These are phyloP conservation scores for Phyllosticta capitalensis DNA, from an alignment of 2,329 filamentous ascomycete species.

Conservation along the genomic window DNA sequence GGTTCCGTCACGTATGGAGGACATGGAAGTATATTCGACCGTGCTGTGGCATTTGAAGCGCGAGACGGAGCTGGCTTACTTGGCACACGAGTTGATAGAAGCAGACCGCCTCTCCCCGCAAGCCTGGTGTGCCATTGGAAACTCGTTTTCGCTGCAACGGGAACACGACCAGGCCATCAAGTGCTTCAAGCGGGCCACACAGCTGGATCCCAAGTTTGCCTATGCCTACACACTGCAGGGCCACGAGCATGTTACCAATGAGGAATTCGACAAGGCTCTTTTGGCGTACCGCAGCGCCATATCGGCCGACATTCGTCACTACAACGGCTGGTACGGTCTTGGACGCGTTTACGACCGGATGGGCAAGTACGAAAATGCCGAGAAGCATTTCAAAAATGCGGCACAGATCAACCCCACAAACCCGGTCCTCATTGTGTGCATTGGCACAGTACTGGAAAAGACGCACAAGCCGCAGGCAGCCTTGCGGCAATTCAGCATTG, in stretches of 20 bases:
- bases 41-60: constrained; percentile 97
- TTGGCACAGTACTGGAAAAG: constrained; percentile 78
- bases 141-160: constrained; percentile 83
- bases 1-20: constrained; percentile 73
- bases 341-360: constrained; percentile 76
- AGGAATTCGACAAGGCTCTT: constrained; percentile 93
- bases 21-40: constrained; percentile 98
- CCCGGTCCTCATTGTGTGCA: constrained; percentile 82
- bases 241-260: constrained; percentile 90
- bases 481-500: constrained; percentile 70
- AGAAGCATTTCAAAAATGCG: constrained; percentile 82
- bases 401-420: constrained; percentile 89
- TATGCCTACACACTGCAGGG: constrained; percentile 95
- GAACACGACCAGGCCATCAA: constrained; percentile 91
- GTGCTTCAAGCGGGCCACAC: constrained; percentile 90
- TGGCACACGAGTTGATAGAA: constrained; percentile 85
- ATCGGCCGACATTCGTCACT: constrained; percentile 77
- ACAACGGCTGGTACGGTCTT: constrained; percentile 97
- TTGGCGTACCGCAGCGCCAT: constrained; percentile 80
- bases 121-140: constrained; percentile 92
- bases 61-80: constrained; percentile 81
- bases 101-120: constrained; percentile 81
- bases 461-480: constrained; percentile 74
- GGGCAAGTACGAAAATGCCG: constrained; percentile 82
- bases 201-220: constrained; percentile 80